Evolutionary conservation across 1,139 yeast genomes (phyloP), one percentile per base, ranked within the genome.

Genomic region (Geotrichum klebahnii): DNA sequence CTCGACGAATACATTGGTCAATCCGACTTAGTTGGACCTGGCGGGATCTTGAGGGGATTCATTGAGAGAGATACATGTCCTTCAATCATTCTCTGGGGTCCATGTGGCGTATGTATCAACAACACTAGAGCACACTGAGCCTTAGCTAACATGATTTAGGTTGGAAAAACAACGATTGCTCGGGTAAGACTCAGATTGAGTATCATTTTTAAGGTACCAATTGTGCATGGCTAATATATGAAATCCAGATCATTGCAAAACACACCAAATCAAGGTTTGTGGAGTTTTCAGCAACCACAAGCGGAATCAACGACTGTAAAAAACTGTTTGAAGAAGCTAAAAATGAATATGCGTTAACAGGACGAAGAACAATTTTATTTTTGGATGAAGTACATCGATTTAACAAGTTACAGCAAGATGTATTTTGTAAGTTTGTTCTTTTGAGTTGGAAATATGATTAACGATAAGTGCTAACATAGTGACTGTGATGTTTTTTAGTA

Each of bases 331-430:
- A 79, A 16, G 83, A 80, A 49, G 89, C 96, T 0, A 77, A 76
- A 47, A 83, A 83, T 56, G 94, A 85, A 54, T 70, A 72, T 60
- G 74, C 74, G 50, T 70, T 87, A 44, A 80, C 90, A 0, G 82
- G 82, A 22, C 70, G 86, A 36, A 75, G 80, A 49, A 88, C 97
- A 0, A 79, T 92, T 8, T 69, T 94, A 28, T 92, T 92, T 62
- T 74, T 90, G 51, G 99, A 92, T 69, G 98, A 94, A 65, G 87
- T 92, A 23, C 98, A 92, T 63, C 71, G 98, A 46, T 89, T 87
- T 66, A 89, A 86, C 64, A 86, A 88, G 59, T 78, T 85, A 0
- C 97, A 89, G 55, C 98, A 94, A 63, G 98, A 94, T 66, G 70
- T 86, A 26, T 78, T 94, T 51, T 26, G 95, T 85, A 62, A 74